A percentile compares a stretch with the other conserved stretches of the same genome.
Conservation (phyloP, 2,329 filamentous ascomycete species). For the Phialophora verrucosa region DNA sequence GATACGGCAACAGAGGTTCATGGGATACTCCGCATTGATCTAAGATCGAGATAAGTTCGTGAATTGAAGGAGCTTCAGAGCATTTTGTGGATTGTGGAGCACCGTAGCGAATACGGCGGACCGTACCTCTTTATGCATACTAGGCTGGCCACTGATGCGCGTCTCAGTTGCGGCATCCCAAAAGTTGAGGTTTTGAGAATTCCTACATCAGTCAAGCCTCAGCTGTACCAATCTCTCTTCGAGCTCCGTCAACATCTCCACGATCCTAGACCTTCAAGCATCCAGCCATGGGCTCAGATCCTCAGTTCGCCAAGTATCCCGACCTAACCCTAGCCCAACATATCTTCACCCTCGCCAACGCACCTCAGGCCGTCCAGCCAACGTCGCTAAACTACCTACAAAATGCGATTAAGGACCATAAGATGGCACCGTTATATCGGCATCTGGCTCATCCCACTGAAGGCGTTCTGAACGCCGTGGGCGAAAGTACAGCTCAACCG, state of each 20-base stretch:
- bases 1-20: no score
- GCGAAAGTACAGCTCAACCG: slow-evolving; percentile 65
- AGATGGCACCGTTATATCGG: slow-evolving; percentile 71
- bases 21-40: background rate
- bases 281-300: slow-evolving; percentile 62
- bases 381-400: slow-evolving; percentile 65
- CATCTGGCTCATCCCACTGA: slow-evolving; percentile 70
- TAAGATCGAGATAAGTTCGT: background rate
- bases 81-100: background rate
- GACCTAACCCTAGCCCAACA: slow-evolving; percentile 68
- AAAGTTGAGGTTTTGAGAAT: background rate
- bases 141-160: slow-evolving; percentile 24
- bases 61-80: background rate
- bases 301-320: slow-evolving; percentile 69
- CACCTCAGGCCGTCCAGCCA: slow-evolving; percentile 59
- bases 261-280: background rate
- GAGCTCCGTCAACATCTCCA: background rate
- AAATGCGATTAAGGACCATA: slow-evolving; percentile 67
- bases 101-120: slow-evolving; percentile 10
- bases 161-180: slow-evolving; percentile 14
- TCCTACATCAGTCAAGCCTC: background rate
- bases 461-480: slow-evolving; percentile 77
- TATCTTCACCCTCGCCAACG: slow-evolving; percentile 71
- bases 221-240: background rate
- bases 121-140: background rate